phyloP scores from a whole-genome alignment of 1,284 basidiomycete genomes.

The Cryptococcus sp. region DNA sequence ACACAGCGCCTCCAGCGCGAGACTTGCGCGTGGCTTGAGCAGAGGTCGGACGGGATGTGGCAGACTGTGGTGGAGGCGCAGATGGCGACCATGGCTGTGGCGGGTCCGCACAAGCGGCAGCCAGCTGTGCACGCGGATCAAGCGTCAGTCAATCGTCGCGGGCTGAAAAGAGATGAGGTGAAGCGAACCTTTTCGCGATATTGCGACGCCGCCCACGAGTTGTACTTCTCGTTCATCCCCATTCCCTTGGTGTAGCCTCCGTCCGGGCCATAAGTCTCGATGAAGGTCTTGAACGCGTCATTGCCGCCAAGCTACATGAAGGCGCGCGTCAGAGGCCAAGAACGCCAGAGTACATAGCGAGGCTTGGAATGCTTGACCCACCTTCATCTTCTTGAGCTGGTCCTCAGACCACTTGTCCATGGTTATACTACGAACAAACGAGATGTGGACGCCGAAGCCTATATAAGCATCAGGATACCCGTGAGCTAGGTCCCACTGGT shows the following conservation, averaged over 20 bases:
- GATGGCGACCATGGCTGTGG: conserved; percentile 47
- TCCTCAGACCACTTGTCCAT: conserved; percentile 96
- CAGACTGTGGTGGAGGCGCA: conserved; percentile 40
- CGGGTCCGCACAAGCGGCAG: conserved; percentile 47
- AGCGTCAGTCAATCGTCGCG: neutral
- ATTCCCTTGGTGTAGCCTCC: conserved; percentile 73
- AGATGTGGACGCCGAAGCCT: conserved; percentile 56
- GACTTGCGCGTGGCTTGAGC: conserved; percentile 51
- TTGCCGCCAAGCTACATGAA: conserved; percentile 75
- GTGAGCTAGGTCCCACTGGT: too few relatives aligned
- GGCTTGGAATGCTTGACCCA: conserved; percentile 44
- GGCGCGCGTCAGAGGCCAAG: neutral
- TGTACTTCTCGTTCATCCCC: conserved; percentile 77
- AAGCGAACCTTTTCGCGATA: conserved; percentile 79
- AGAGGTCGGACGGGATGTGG: conserved; percentile 40
- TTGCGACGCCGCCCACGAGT: conserved; percentile 86
- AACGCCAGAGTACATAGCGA: neutral
- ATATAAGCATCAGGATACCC: neutral
- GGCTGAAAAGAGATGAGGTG: neutral
- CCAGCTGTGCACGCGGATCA: conserved; percentile 27
- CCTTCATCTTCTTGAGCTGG: conserved; percentile 87
- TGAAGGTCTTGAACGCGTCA: conserved; percentile 72
- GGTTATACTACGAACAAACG: conserved; percentile 87
- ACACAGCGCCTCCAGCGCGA: conserved; percentile 33
- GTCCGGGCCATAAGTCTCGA: conserved; percentile 70